Evolutionary conservation across 257 asterid species (phyloP).

Genomic region (Primulina tabacum): DNA sequence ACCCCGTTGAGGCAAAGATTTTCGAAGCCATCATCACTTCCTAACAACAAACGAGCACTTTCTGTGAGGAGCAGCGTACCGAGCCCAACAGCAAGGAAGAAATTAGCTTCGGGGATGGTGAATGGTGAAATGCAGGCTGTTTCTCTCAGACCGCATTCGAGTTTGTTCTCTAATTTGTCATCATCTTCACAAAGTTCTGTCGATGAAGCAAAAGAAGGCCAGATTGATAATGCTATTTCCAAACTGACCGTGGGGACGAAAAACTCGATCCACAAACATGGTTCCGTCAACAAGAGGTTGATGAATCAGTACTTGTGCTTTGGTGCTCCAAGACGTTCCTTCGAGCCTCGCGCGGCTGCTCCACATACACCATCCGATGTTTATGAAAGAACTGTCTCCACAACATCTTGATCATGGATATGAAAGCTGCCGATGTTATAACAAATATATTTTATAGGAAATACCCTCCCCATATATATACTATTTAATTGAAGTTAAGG

Average conservation of each 20-base stretch:
- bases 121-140: slow-evolving; percentile 69
- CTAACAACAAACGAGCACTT: slow-evolving; percentile 66
- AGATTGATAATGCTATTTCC: slow-evolving; percentile 41
- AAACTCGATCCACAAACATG: slow-evolving; percentile 31
- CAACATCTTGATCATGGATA: slow-evolving; percentile 45
- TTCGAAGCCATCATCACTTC: slow-evolving; percentile 47
- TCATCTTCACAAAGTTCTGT: slow-evolving; percentile 57
- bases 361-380: slow-evolving; percentile 42
- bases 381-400: slow-evolving; percentile 50
- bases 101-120: slow-evolving; percentile 60
- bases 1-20: slow-evolving; percentile 73
- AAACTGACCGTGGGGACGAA: slow-evolving; percentile 29
- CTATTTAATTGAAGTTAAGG: no score
- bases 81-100: slow-evolving; percentile 76
- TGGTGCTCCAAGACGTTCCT: slow-evolving; percentile 41
- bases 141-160: slow-evolving; percentile 63
- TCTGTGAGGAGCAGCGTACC: slow-evolving; percentile 59
- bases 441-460: no score
- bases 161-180: slow-evolving; percentile 66
- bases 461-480: no score
- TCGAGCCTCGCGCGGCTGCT: slow-evolving; percentile 25
- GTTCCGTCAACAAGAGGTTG: slow-evolving; percentile 38
- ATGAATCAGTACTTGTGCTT: slow-evolving; percentile 70
- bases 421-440: not conserved
- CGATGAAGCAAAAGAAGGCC: slow-evolving; percentile 45